phyloP scores from a whole-genome alignment of 495 filamentous ascomycete species.

The Aspergillus ellipticus region DNA sequence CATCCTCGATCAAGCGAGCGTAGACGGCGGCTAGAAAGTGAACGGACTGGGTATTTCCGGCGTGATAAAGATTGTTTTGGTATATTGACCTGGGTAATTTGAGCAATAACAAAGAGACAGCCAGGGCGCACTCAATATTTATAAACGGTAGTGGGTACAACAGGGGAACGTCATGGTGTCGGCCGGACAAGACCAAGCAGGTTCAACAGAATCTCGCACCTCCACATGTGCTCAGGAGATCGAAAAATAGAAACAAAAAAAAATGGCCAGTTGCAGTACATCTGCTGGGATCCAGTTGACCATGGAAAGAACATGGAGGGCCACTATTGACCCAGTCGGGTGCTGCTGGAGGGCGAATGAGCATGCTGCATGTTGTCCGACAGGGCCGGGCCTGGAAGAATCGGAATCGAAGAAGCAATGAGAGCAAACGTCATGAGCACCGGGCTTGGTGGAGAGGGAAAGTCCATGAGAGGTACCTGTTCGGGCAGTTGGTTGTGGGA shows the following conservation, averaged over 20 bases:
- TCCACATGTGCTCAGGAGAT: slow-evolving; percentile 5
- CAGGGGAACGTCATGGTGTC: slow-evolving; percentile 10
- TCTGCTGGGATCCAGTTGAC: slow-evolving; percentile 6
- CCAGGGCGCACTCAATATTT: slow-evolving; percentile 49
- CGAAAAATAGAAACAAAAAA: slow-evolving; percentile 15
- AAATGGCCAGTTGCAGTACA: slow-evolving; percentile 9
- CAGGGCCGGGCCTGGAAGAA: slow-evolving; percentile 15
- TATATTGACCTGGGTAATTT: slow-evolving; percentile 1
- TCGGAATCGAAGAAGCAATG: slow-evolving; percentile 4
- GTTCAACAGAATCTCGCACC: not conserved
- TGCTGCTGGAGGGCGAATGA: slow-evolving; percentile 3
- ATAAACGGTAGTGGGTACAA: slow-evolving; percentile 17
- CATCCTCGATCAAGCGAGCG: slow-evolving; percentile 25
- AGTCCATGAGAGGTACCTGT: slow-evolving; percentile 4
- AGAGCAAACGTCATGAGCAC: slow-evolving; percentile 18
- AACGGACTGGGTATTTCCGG: slow-evolving; percentile 10
- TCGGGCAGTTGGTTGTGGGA: slow-evolving; percentile 1
- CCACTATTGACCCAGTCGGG: slow-evolving; percentile 6
- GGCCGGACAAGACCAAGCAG: slow-evolving; percentile 2
- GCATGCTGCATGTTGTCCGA: slow-evolving; percentile 13
- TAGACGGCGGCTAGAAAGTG: slow-evolving; percentile 6
- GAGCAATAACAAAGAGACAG: slow-evolving; percentile 59
- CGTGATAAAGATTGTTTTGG: slow-evolving; percentile 7
- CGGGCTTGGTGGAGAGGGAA: slow-evolving; percentile 11
- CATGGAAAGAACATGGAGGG: slow-evolving; percentile 11